Evolutionary conservation across 805 yeast species (phyloP), one percentile per base, ranked within the genome.

Genomic region (Yarrowia yakushimensis): DNA sequence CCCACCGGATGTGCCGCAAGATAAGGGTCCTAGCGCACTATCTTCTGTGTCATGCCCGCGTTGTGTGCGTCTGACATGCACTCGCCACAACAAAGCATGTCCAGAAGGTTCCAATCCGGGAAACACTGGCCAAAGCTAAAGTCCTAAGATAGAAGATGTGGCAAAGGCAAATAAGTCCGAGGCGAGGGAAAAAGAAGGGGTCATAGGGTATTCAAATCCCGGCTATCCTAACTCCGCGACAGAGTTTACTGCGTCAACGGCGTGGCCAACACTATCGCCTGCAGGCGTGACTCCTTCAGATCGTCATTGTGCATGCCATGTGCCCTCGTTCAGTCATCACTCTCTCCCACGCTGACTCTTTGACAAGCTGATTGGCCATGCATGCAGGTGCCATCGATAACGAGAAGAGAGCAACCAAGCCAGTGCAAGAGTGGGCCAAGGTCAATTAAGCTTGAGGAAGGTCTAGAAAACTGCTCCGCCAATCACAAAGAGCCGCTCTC

Each of bases 401-500:
- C 20, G 42, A 12, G 43, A 41, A 10, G 31, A 43, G 17, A 43
- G 33, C 48, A 43, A 43, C n/a, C 12, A 18, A 15, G 7, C 36
- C n/a, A n/a, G n/a, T n/a, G n/a, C n/a, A n/a, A n/a, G n/a, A n/a
- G n/a, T n/a, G n/a, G n/a, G n/a, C n/a, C n/a, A n/a, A n/a, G n/a
- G n/a, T n/a, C n/a, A n/a, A n/a, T n/a, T n/a, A n/a, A n/a, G n/a
- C n/a, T n/a, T n/a, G n/a, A n/a, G n/a, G n/a, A n/a, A n/a, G 31
- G 18, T 13, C 20, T 66, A 85, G 69, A 84, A 87, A 0, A 81
- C 78, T 0, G 88, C 89, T 1, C 94, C 94, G n/a, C 85, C 85
- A 22, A 84, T 82, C 11, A 87, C 83, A 71, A 90, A 90, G 34
- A 90, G 71, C 39, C 94, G 76, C 60, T 83, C 84, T 65, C 87